Evolutionary conservation across 768 basidiomycete genomes (phyloP).

Genomic region (Ramaria sp.): DNA sequence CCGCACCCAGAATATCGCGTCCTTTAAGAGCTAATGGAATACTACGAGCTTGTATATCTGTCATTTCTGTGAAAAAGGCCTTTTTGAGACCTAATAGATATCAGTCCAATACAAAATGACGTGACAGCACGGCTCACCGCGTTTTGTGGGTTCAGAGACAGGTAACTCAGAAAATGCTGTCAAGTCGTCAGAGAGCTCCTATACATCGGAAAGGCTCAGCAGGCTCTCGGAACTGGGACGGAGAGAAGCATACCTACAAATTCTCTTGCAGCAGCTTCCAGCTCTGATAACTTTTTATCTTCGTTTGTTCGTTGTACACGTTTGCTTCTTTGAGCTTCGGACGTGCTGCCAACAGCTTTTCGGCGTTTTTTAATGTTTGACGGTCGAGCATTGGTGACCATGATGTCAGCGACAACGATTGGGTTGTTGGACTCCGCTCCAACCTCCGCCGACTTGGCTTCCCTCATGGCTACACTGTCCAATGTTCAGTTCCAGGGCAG

Average conservation of each 20-base stretch:
- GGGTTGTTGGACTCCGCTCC: too few species aligned
- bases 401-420: too few species aligned
- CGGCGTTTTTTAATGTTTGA: constrained; percentile 1
- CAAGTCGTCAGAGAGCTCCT: constrained; percentile 43
- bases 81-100: constrained; percentile 62
- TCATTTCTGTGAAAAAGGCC: constrained; percentile 77
- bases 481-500: constrained; percentile 4
- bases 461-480: neutral
- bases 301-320: constrained; percentile 6
- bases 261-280: constrained; percentile 20
- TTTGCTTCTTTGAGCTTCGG: neutral
- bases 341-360: neutral
- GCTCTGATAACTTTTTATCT: constrained; percentile 19
- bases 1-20: constrained; percentile 57
- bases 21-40: constrained; percentile 51
- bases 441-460: too few species aligned
- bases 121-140: constrained; percentile 32
- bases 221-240: neutral
- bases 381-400: too few species aligned
- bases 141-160: constrained; percentile 64
- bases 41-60: constrained; percentile 60
- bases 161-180: constrained; percentile 64
- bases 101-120: constrained; percentile 1
- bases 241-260: constrained; percentile 20
- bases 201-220: neutral